Conservation (phyloP, 352 stramenopile species). For the Phytophthora agathidicida region DNA sequence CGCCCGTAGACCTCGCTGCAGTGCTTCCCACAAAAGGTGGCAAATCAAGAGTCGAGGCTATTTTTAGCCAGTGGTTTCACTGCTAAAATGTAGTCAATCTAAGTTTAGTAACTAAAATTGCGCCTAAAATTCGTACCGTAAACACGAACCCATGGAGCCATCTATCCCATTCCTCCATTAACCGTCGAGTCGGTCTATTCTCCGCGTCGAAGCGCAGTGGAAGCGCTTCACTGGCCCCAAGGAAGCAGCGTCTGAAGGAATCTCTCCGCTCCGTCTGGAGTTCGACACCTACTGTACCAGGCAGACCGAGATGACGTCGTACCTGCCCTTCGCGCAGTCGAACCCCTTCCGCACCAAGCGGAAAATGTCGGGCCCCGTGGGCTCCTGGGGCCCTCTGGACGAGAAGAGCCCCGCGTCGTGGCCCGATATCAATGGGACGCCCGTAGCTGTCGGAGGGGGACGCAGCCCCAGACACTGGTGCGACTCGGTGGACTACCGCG, state of each 20-base stretch:
- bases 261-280: too few relatives aligned
- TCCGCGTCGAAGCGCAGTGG: neutral
- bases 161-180: slow-evolving; percentile 20
- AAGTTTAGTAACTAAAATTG: too few relatives aligned
- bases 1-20: too few relatives aligned
- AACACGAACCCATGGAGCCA: slow-evolving; percentile 6
- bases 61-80: too few relatives aligned
- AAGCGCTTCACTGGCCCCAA: neutral
- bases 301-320: slow-evolving; percentile 39
- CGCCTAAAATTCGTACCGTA: too few relatives aligned
- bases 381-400: slow-evolving; percentile 41
- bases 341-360: slow-evolving; percentile 52
- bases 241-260: too few relatives aligned
- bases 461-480: slow-evolving; percentile 32
- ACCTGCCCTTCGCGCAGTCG: slow-evolving; percentile 40
- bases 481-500: slow-evolving; percentile 44
- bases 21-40: too few relatives aligned
- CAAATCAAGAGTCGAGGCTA: neutral
- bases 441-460: slow-evolving; percentile 18
- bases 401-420: slow-evolving; percentile 32
- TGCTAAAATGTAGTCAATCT: too few relatives aligned
- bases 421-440: slow-evolving; percentile 9
- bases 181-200: slow-evolving; percentile 26
- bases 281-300: neutral
- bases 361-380: slow-evolving; percentile 62